These are phyloP conservation scores for Bipolaris bicolor DNA, from an alignment of 2,329 filamentous ascomycete genomes.

Conservation along the genomic window DNA sequence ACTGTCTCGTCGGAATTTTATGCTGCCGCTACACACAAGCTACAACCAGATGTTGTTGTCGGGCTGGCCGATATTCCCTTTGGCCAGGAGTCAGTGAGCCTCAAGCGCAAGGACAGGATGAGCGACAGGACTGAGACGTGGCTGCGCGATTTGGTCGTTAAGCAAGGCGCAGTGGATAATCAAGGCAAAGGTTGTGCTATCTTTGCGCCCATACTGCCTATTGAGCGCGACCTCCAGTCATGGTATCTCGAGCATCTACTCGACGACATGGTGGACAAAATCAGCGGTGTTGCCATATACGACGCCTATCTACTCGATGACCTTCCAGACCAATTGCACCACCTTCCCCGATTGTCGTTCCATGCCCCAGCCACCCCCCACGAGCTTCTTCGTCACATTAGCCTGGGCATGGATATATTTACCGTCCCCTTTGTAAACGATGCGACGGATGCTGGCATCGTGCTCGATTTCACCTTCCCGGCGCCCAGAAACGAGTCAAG, in stretches of 20 bases:
- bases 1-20: constrained; percentile 73
- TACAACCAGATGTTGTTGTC: constrained; percentile 81
- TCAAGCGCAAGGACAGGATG: constrained; percentile 82
- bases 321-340: constrained; percentile 65
- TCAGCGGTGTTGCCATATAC: constrained; percentile 77
- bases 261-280: constrained; percentile 62
- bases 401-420: constrained; percentile 79
- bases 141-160: constrained; percentile 70
- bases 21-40: constrained; percentile 65
- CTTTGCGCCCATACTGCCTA: constrained; percentile 72
- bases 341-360: constrained; percentile 76
- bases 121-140: constrained; percentile 84
- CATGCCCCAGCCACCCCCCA: constrained; percentile 74
- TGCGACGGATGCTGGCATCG: constrained; percentile 83
- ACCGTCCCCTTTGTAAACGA: constrained; percentile 75
- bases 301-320: constrained; percentile 72
- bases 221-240: constrained; percentile 76
- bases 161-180: constrained; percentile 43
- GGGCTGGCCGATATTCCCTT: constrained; percentile 76
- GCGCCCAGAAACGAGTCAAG: constrained; percentile 30
- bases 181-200: constrained; percentile 47
- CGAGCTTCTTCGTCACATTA: constrained; percentile 75
- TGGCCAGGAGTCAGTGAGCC: constrained; percentile 61
- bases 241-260: constrained; percentile 79
- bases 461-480: constrained; percentile 79